Base-by-base conservation (phyloP, 305 asterid species). In the Fraxinus albicans region DNA sequence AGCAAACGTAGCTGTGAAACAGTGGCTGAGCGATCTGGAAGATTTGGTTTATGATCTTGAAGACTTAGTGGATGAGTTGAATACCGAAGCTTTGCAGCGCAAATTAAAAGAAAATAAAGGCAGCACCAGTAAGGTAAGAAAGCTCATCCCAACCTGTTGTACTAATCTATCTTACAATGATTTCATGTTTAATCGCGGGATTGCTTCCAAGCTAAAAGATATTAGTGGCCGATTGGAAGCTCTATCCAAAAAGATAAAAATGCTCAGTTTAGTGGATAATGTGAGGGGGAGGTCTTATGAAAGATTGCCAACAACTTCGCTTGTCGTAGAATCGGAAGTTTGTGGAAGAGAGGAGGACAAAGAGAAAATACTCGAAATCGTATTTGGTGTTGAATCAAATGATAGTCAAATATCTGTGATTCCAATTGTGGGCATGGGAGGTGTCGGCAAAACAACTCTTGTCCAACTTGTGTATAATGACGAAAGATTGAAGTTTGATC, bases 31-130 rank as follows among this genome's bases (percentile, higher is more conserved):
- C 13, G 83, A 44, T 65, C 80, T 86, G 35, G 77, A 81, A 79
- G 77, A 74, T 12, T 13, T 86, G 84, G 87, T 83, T 77, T 86
- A 86, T 76, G 89, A 86, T 77, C 72, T 83, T 81, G 87, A 86
- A 73, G 87, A 86, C 55, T 47, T 86, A n/a, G 63, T 80, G 13
- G 89, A 86, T 67, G 86, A 84, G 69, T 23, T 86, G 15, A 73
- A 76, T 29, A 81, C 86, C n/a, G 85, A 83, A 83, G 89, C 85
- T 15, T 42, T 60, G 21, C 83, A 63, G 8, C 79, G 81, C 35
- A 33, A 82, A 47, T 36, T 85, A 77, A 78, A 2, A 0, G 76
- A 78, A 25, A 55, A 84, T 25, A 76, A 38, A 27, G 44, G 63
- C 33, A 67, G 44, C 55, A 77, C 63, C 33, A 77, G 86, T 33